Evolutionary conservation across 441 rosid species (phyloP).

Genomic region (Arabidopsis lyrata): DNA sequence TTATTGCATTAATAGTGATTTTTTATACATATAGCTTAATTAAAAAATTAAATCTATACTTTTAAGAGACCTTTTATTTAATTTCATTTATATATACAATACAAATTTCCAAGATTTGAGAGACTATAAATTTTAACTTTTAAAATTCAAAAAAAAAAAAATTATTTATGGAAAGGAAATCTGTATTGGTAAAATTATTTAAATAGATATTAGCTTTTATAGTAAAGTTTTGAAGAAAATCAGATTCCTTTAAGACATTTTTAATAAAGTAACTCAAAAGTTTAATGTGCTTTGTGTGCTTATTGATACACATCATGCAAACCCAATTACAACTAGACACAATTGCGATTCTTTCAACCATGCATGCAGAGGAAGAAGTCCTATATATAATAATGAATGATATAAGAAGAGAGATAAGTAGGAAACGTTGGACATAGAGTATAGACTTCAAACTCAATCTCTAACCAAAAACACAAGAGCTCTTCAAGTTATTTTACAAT

Average conservation of each 20-base stretch:
- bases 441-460: too few relatives aligned
- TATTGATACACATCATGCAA: neutral
- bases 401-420: too few relatives aligned
- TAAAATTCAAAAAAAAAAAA: too few relatives aligned
- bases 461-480: too few relatives aligned
- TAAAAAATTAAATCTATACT: too few relatives aligned
- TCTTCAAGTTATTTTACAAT: too few relatives aligned
- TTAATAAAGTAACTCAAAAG: neutral
- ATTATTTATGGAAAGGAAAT: neutral
- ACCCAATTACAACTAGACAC: neutral
- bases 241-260: neutral
- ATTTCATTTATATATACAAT: too few relatives aligned
- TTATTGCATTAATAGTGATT: too few relatives aligned
- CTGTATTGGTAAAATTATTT: neutral
- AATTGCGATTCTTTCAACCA: neutral
- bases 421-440: too few relatives aligned
- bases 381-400: neutral
- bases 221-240: neutral
- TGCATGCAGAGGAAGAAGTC: neutral
- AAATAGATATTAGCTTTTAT: neutral
- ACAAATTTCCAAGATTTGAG: too few relatives aligned
- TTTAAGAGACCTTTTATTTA: too few relatives aligned
- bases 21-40: neutral
- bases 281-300: neutral
- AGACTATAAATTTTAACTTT: too few relatives aligned